Base-by-base conservation (phyloP, 139 green algal genomes). In the Axilococcus clingmanii region DNA sequence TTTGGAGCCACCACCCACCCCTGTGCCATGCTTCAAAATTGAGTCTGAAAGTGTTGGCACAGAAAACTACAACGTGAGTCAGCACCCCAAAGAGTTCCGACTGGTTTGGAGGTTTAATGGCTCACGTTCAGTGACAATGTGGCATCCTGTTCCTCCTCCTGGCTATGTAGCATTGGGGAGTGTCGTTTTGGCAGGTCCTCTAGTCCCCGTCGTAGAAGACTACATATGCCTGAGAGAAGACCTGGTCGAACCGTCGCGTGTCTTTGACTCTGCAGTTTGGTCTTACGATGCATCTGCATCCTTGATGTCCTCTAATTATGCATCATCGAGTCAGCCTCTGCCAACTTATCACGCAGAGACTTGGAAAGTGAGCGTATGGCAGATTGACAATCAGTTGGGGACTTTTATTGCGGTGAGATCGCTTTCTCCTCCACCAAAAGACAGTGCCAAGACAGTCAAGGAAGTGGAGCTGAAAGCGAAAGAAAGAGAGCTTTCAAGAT, bases 21-120 rank as follows among this genome's bases (percentile, higher is more conserved):
- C 79, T 16, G 79, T 86, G 34, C 66, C 55, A 47, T 63, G 82
- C 48, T 87, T 87, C 59, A 57, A 54, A 34, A 81, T 84, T 33
- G 66, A 69, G 31, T 30, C 48, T 29, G 36, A 28, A 4, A 17
- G 44, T n/a, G 30, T 34, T 11, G 22, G 14, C 3, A 14, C 44
- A 44, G 16, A 33, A 27, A 37, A 29, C 42, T 36, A 36, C 32
- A 37, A 16, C 41, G 31, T 16, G 24, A 25, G 17, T 52, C 51
- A 8, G 52, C 35, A 7, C 1, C 81, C 82, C 0, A 42, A 61
- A 9, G 76, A 79, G 37, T 88, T 65, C 43, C 52, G 63, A 11
- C 69, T 95, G 17, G 62, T 95, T 9, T 94, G 81, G 74, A 72
- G 86, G 3, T 65, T 80, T 61, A 79, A 72, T 28, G 63, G 57